These are phyloP conservation scores for Fusarium drepaniforme DNA, from an alignment of 2,329 filamentous ascomycete species.

Conservation along the genomic window DNA sequence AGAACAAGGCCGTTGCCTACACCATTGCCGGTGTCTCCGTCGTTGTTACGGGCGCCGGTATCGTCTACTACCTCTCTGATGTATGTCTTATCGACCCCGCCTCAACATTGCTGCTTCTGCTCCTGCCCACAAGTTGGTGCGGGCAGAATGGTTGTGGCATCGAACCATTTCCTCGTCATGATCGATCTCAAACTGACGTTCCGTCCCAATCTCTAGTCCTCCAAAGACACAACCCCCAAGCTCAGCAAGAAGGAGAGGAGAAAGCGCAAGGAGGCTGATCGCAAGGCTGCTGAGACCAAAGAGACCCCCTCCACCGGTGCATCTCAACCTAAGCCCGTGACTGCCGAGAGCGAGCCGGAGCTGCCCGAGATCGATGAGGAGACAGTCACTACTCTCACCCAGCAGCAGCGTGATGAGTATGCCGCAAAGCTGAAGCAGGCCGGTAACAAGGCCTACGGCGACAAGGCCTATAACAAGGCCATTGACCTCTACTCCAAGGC, in stretches of 20 bases:
- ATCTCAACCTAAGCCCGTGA: constrained; percentile 61
- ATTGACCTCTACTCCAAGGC: constrained; percentile 97
- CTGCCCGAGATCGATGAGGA: constrained; percentile 75
- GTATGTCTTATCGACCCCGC: constrained; percentile 53
- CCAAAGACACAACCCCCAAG: constrained; percentile 70
- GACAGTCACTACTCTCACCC: constrained; percentile 63
- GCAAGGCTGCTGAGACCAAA: constrained; percentile 63
- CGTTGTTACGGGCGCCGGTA: constrained; percentile 90
- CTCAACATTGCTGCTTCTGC: constrained; percentile 13
- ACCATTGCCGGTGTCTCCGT: constrained; percentile 95
- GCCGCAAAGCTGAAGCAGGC: constrained; percentile 93
- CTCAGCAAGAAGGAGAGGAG: constrained; percentile 90
- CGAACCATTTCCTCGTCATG: constrained; percentile 32
- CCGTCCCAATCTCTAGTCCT: constrained; percentile 51
- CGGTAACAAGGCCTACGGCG: constrained; percentile 95
- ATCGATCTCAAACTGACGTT: constrained; percentile 27
- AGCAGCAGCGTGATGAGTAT: constrained; percentile 84
- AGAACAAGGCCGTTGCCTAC: constrained; percentile 96
- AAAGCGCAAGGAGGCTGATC: constrained; percentile 85
- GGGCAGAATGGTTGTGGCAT: constrained; percentile 15
- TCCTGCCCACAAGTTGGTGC: constrained; percentile 10
- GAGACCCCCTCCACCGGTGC: constrained; percentile 50
- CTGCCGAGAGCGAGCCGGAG: constrained; percentile 72
- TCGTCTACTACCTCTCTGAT: constrained; percentile 86
- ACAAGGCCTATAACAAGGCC: constrained; percentile 92